These are phyloP conservation scores for Lomentospora prolificans DNA, from an alignment of 2,329 filamentous ascomycete genomes.

Conservation along the genomic window DNA sequence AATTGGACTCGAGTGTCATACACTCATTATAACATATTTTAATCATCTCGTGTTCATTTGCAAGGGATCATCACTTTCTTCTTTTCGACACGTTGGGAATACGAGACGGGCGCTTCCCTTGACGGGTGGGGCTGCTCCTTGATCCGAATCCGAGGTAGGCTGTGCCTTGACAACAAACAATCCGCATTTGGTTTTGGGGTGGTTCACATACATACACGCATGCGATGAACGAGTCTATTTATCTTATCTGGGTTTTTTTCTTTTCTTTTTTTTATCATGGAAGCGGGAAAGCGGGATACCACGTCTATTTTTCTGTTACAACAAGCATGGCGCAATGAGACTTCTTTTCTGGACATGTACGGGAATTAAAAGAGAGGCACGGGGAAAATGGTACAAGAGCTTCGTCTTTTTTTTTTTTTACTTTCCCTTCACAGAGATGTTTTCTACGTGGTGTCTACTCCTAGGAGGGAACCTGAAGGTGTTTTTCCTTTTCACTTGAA, in stretches of 20 bases:
- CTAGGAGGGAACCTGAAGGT: too few species aligned
- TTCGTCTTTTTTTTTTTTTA: too few species aligned
- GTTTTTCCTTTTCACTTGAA: too few species aligned
- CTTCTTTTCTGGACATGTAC: too few species aligned
- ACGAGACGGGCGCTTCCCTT: neutral
- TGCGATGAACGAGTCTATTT: neutral
- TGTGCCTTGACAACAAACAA: neutral
- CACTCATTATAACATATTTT: too few species aligned
- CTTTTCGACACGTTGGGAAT: neutral
- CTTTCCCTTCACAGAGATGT: too few species aligned
- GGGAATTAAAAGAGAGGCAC: too few species aligned
- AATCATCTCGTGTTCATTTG: too few species aligned
- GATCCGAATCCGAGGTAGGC: neutral
- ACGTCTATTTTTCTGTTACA: neutral
- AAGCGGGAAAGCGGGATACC: neutral
- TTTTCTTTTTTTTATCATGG: neutral
- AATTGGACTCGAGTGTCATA: too few species aligned
- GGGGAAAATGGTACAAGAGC: too few species aligned
- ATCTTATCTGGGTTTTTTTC: neutral
- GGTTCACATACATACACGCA: neutral
- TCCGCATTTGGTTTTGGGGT: neutral
- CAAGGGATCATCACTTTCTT: neutral
- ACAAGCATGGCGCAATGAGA: neutral
- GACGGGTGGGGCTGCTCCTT: neutral
- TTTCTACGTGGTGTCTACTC: too few species aligned